phyloP scores from a whole-genome alignment of 2,329 filamentous ascomycete genomes.

The Helotiales sp. region DNA sequence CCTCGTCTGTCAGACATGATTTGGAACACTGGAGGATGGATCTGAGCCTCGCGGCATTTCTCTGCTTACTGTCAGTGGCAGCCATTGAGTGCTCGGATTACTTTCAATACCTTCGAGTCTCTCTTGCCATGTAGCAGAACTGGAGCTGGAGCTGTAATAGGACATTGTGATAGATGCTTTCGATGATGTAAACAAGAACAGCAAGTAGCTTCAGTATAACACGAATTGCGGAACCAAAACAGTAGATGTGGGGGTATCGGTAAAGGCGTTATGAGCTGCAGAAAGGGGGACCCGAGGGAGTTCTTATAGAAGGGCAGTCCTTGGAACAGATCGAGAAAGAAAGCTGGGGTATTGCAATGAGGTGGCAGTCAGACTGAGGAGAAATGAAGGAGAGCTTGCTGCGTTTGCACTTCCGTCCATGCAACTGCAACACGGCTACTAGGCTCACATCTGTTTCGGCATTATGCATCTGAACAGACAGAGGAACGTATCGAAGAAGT shows the following conservation, averaged over 20 bases:
- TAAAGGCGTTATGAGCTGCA: conserved; percentile 36
- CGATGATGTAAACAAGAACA: conserved; percentile 9
- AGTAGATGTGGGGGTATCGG: conserved; percentile 28
- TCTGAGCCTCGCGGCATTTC: conserved; percentile 55
- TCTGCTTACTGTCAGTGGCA: conserved; percentile 43
- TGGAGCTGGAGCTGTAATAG: conserved; percentile 30
- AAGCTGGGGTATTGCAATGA: conserved; percentile 29
- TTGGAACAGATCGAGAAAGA: conserved; percentile 10
- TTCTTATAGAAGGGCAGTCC: conserved; percentile 32
- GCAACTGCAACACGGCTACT: conserved; percentile 34
- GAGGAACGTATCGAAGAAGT: conserved; percentile 32
- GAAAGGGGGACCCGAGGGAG: conserved; percentile 28
- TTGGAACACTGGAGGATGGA: conserved; percentile 61
- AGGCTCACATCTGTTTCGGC: conserved; percentile 35
- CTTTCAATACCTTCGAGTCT: conserved; percentile 39
- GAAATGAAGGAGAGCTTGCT: conserved; percentile 25
- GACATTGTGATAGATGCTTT: conserved; percentile 29
- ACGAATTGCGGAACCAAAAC: conserved; percentile 28
- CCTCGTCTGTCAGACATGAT: conserved; percentile 75
- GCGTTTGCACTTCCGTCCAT: conserved; percentile 34
- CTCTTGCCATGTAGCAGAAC: conserved; percentile 37
- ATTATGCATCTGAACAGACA: conserved; percentile 34
- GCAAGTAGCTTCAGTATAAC: conserved; percentile 22
- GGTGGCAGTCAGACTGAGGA: conserved; percentile 32
- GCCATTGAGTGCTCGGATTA: conserved; percentile 5